Conservation (phyloP, 352 stramenopile genomes). For the Thalassiosira livingstoniorum region DNA sequence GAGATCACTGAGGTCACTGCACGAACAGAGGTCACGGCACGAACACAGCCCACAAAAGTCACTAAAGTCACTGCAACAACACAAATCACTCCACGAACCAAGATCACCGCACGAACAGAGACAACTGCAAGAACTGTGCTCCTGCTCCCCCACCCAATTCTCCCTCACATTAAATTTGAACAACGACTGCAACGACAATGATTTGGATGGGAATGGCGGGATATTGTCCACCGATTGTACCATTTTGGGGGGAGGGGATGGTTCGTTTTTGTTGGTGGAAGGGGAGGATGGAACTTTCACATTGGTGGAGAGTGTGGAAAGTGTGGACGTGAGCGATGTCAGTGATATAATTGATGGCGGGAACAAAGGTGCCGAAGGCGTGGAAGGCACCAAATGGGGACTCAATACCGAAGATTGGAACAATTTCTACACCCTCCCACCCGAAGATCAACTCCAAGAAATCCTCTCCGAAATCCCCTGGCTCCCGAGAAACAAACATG, state of each 20-base stretch:
- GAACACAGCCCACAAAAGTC: no score
- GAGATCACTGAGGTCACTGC: no score
- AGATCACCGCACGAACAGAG: no score
- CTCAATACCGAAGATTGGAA: no score
- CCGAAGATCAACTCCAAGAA: slow-evolving; percentile 14
- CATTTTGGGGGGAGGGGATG: not conserved
- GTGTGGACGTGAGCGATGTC: not conserved
- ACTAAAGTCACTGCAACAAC: no score
- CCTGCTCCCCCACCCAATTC: slow-evolving; percentile 3
- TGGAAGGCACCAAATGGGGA: no score
- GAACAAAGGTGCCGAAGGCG: not conserved
- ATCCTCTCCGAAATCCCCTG: slow-evolving; percentile 24
- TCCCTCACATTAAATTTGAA: slow-evolving; percentile 9
- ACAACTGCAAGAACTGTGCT: no score
- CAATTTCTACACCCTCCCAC: no score
- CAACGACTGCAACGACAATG: slow-evolving; percentile 7
- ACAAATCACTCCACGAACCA: no score
- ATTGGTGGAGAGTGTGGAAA: no score
- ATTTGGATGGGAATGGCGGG: not conserved
- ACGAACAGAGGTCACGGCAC: no score
- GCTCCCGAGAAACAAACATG: not conserved
- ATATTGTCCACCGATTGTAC: slow-evolving; percentile 20
- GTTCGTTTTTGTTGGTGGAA: not conserved
- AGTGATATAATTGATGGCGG: not conserved
- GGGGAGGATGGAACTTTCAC: not conserved